Percentiles rank a stretch among this genome's conserved stretches.
Evolutionary conservation across 441 rosid species (phyloP).

Genomic region (Geranium incanum): DNA sequence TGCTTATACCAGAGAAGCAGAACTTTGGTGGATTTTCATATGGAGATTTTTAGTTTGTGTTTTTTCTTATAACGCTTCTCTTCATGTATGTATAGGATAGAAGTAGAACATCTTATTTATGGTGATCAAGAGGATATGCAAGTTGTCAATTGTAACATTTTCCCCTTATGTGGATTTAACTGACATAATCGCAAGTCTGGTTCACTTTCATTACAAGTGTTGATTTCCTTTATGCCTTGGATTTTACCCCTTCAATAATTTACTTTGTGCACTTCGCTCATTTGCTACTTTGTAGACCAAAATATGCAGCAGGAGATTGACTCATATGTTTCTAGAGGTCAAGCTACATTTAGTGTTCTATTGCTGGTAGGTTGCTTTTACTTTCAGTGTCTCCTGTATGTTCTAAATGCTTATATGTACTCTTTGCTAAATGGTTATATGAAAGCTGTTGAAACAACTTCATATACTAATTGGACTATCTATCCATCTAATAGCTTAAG

Average conservation of each 20-base stretch:
- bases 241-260: background rate
- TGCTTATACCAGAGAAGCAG: background rate
- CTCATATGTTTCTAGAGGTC: constrained; percentile 44
- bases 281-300: constrained; percentile 43
- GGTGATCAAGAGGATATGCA: background rate
- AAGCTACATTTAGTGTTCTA: constrained; percentile 57
- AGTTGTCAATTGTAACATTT: background rate
- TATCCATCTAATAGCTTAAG: background rate
- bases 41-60: background rate
- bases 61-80: background rate
- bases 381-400: constrained; percentile 5
- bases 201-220: background rate
- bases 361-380: constrained; percentile 48
- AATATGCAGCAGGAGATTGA: constrained; percentile 78
- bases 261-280: constrained; percentile 19
- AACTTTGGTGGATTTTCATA: background rate
- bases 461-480: background rate
- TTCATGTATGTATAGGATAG: background rate
- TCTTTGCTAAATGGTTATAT: constrained; percentile 1
- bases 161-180: background rate
- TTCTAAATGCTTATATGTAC: constrained; percentile 8
- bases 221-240: background rate
- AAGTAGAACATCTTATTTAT: background rate
- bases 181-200: background rate
- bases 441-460: constrained; percentile 6